Percentiles rank a stretch among this genome's conserved stretches.
Evolutionary conservation across 2,329 filamentous ascomycete genomes (phyloP).

Genomic region (Colletotrichum euphorbiae): DNA sequence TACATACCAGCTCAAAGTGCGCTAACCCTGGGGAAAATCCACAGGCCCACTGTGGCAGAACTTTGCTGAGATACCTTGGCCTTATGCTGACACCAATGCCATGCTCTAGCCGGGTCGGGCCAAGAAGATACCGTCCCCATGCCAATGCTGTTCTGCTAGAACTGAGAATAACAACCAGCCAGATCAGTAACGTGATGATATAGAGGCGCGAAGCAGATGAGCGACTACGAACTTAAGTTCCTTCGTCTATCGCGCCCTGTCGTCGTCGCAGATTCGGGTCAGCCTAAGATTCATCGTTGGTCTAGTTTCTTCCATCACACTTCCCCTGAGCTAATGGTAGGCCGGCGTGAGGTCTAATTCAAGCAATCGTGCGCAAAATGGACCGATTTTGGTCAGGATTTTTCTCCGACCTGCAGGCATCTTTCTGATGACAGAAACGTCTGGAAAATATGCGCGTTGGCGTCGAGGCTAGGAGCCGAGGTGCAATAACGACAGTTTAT

Average conservation of each 20-base stretch:
- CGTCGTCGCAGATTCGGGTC: neutral
- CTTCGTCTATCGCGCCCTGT: too few relatives aligned
- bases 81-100: neutral
- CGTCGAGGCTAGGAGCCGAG: neutral
- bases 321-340: constrained; percentile 15
- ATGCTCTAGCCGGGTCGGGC: neutral
- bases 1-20: neutral
- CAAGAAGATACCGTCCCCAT: neutral
- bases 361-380: neutral
- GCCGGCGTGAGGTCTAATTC: constrained; percentile 3
- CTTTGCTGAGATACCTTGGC: neutral
- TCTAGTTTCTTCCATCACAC: too few relatives aligned
- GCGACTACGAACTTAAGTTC: too few relatives aligned
- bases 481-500: neutral
- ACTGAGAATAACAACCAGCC: neutral
- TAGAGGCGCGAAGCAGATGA: neutral
- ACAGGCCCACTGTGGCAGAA: neutral
- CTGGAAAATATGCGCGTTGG: neutral
- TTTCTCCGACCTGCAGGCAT: neutral
- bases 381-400: neutral
- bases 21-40: neutral
- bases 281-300: neutral
- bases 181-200: neutral
- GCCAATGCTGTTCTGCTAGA: neutral
- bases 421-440: too few relatives aligned